Evolutionary conservation across 768 basidiomycete genomes (phyloP), one percentile per base, ranked within the genome.

Genomic region (Mycena indigotica): DNA sequence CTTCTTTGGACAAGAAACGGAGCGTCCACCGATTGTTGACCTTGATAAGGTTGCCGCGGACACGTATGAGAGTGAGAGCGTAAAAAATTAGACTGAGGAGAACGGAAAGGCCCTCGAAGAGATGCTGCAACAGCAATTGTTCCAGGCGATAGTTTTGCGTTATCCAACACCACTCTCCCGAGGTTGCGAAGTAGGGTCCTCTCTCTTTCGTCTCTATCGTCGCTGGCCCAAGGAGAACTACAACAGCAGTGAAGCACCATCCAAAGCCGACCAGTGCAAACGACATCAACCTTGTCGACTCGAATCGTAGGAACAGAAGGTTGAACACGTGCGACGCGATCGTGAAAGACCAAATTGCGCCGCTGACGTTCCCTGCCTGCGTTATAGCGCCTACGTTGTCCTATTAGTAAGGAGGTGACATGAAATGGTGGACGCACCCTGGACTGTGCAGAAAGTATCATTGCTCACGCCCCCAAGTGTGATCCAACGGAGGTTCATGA

Each of bases 141-240:
- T 70, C 70, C 15, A 39, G 16, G 0, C 71, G 72, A 54, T 77
- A 77, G 13, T 56, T 38, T 3, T 63, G 44, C 21, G 75, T 75
- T 23, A 77, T 77, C 76, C 76, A 77, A 54, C 76, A 77, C 75
- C 76, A 77, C 45, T 58, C 71, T 5, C 75, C 76, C 0, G 74
- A 67, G 2, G 73, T 68, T 2, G 74, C 74, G 50, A 75, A 77
- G 60, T 72, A 77, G 1, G 71, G 69, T 3, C 74, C 74, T 6
- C 51, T 60, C 13, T 57, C 52, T 21, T 66, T 50, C 2, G 61
- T 68, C 49, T 73, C 60, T 21, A 76, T 64, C 4, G 66, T 67
- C 4, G 66, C 41, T 3, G 74, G 74, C 2, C 75, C 76, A 24
- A 74, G 63, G 5, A 61, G 26, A 16, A 74, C 70, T 12, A 73